Conservation (phyloP, 208 protist genomes). For the Vickermania spadyakhi region DNA sequence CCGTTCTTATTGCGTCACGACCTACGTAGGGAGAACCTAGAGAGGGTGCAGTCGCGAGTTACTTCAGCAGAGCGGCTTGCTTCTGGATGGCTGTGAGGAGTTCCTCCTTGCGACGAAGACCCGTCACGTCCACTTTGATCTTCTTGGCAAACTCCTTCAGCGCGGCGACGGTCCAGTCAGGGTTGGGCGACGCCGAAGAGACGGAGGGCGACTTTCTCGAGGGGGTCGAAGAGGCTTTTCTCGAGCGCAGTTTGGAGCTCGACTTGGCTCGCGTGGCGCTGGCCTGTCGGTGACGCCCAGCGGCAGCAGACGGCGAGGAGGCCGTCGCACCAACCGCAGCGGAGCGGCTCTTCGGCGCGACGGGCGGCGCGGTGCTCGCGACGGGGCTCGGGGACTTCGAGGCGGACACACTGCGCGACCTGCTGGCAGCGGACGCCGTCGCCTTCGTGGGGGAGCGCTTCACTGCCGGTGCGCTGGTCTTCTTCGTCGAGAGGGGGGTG, state of each 20-base stretch:
- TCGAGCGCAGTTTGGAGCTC: not conserved
- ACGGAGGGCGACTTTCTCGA: conserved; percentile 9
- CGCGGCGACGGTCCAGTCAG: conserved; percentile 53
- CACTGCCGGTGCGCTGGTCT: conserved; percentile 11
- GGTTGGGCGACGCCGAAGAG: conserved; percentile 14
- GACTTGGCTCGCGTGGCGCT: too few relatives aligned
- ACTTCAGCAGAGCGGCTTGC: too few relatives aligned
- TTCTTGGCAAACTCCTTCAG: conserved; percentile 61
- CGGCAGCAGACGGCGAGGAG: not conserved
- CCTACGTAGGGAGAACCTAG: too few relatives aligned
- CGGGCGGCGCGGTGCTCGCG: not conserved
- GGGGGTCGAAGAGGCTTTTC: not conserved
- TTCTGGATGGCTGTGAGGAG: conserved; percentile 48
- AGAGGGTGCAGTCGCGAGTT: too few relatives aligned
- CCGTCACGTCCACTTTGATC: conserved; percentile 32
- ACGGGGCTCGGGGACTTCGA: conserved; percentile 4
- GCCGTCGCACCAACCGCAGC: not conserved
- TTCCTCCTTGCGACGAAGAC: conserved; percentile 36
- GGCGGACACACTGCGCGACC: conserved; percentile 3
- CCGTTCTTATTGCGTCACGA: too few relatives aligned
- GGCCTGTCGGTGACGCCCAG: too few relatives aligned
- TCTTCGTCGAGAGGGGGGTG: conserved; percentile 10
- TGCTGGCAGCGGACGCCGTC: conserved; percentile 7
- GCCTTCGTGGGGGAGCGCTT: conserved; percentile 14
- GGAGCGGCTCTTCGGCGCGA: not conserved